Conservation (phyloP, 2,329 filamentous ascomycete genomes). For the Pseudopithomyces maydicus region DNA sequence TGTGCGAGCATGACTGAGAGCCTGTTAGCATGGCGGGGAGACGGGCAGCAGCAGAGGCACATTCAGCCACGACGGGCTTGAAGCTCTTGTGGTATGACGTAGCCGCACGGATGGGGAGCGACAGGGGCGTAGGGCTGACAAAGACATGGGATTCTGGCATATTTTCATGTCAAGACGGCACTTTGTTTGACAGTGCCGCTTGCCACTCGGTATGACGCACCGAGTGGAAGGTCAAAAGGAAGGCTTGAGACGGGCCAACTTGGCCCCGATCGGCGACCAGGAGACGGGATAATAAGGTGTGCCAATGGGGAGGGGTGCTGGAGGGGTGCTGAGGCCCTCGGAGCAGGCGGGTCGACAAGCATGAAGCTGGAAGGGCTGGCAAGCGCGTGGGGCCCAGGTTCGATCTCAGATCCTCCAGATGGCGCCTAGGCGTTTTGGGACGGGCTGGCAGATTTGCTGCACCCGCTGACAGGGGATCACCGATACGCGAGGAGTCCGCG, state of each 20-base stretch:
- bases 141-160: neutral
- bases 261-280: neutral
- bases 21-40: neutral
- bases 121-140: too few species aligned
- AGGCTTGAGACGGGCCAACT: neutral
- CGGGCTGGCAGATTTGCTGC: neutral
- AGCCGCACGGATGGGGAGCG: neutral
- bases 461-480: neutral
- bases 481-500: constrained; percentile 7
- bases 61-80: neutral
- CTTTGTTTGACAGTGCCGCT: too few species aligned
- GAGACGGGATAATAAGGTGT: neutral
- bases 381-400: neutral
- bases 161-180: neutral
- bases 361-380: neutral
- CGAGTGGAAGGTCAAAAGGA: neutral
- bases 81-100: neutral
- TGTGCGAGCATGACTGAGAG: too few species aligned
- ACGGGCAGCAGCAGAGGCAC: neutral
- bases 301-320: neutral
- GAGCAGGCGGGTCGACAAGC: neutral
- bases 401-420: constrained; percentile 5
- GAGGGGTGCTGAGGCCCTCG: neutral
- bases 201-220: neutral
- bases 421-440: constrained; percentile 1